These are phyloP conservation scores for Phycomyces nitens DNA, from an alignment of 192 early-diverging fungal species.

Conservation along the genomic window DNA sequence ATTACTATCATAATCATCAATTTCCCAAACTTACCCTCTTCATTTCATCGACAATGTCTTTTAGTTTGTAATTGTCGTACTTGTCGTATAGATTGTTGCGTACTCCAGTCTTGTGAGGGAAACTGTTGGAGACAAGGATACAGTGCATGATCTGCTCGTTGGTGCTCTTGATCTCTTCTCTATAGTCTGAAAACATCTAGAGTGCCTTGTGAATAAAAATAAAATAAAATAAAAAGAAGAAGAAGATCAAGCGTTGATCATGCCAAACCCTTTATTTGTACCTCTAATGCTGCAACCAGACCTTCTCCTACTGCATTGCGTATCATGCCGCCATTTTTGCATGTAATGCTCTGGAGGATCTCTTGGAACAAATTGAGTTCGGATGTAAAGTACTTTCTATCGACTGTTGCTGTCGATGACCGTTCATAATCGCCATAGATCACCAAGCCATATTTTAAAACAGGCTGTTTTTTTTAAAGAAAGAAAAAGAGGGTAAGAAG, in stretches of 20 bases:
- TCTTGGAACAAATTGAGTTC: constrained; percentile 44
- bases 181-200: constrained; percentile 54
- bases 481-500: background rate
- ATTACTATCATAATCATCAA: background rate
- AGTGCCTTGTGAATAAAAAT: background rate
- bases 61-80: constrained; percentile 48
- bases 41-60: constrained; percentile 44
- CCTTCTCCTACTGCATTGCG: constrained; percentile 61
- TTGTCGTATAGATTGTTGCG: constrained; percentile 46
- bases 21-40: constrained; percentile 32
- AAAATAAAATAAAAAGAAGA: background rate
- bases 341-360: constrained; percentile 42
- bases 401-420: constrained; percentile 43
- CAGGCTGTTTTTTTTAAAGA: constrained; percentile 40
- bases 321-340: constrained; percentile 51
- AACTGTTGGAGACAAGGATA: constrained; percentile 52
- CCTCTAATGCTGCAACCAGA: constrained; percentile 59
- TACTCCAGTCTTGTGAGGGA: constrained; percentile 42
- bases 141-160: constrained; percentile 46
- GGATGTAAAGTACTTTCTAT: constrained; percentile 48
- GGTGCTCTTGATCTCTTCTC: constrained; percentile 16
- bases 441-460: constrained; percentile 51
- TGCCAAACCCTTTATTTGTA: constrained; percentile 10
- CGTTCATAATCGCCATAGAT: constrained; percentile 56
- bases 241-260: background rate